These are phyloP conservation scores for Penstemon barbatus DNA, from an alignment of 257 asterid species.

Conservation along the genomic window DNA sequence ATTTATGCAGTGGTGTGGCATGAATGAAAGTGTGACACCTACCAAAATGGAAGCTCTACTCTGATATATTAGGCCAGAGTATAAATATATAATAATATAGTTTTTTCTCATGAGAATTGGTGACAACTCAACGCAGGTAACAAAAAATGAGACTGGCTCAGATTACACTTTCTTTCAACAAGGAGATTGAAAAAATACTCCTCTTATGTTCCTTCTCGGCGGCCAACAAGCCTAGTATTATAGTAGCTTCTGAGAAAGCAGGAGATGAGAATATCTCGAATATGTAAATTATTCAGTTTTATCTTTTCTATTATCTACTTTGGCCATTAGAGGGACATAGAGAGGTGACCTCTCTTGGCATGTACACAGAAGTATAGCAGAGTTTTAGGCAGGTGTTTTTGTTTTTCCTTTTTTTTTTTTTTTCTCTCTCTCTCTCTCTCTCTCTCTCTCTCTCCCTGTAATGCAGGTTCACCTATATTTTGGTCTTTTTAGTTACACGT, in stretches of 20 bases:
- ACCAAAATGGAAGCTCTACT: background rate
- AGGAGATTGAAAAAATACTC: conserved; percentile 47
- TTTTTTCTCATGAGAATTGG: conserved; percentile 3
- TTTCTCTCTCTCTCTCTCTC: too few species aligned
- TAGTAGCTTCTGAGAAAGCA: conserved; percentile 24
- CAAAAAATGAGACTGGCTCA: conserved; percentile 70
- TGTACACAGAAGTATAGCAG: conserved; percentile 27
- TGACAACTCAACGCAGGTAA: conserved; percentile 52
- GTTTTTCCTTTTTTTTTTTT: background rate
- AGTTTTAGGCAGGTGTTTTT: conserved; percentile 13
- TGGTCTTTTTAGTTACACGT: too few species aligned
- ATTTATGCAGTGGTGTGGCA: background rate
- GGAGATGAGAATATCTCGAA: conserved; percentile 27
- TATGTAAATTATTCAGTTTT: conserved; percentile 34
- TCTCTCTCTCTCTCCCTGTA: too few species aligned
- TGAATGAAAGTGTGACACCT: background rate
- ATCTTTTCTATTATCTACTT: background rate
- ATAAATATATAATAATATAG: background rate
- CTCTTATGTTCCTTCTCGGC: conserved; percentile 24
- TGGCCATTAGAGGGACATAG: conserved; percentile 15
- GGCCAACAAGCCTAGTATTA: conserved; percentile 1
- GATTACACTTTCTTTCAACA: conserved; percentile 72
- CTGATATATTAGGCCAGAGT: conserved; percentile 2
- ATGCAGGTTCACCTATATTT: too few species aligned
- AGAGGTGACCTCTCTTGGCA: conserved; percentile 24